A percentile compares a stretch with the other conserved stretches of the same genome.
Conservation (phyloP, 2,329 filamentous ascomycete species). For the Curvularia sp. region DNA sequence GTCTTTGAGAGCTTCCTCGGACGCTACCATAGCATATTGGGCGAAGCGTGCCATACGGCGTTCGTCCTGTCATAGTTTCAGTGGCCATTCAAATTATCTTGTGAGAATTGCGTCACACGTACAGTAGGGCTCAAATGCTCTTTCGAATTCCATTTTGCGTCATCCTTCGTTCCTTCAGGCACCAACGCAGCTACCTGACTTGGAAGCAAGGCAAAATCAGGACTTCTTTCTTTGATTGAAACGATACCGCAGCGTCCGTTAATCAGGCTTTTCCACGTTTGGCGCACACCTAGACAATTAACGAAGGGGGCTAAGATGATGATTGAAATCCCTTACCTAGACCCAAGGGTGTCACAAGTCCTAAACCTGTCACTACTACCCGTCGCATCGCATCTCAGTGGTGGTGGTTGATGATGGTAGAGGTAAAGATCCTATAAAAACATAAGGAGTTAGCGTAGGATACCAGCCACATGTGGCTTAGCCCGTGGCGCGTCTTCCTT, state of each 20-base stretch:
- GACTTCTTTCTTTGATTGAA: conserved; percentile 69
- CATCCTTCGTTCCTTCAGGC: conserved; percentile 60
- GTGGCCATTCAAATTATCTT: conserved; percentile 44
- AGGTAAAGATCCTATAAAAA: not conserved
- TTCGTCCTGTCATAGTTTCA: conserved; percentile 57
- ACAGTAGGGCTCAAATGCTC: conserved; percentile 55
- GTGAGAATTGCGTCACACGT: not conserved
- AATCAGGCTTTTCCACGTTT: conserved; percentile 81
- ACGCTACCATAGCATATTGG: conserved; percentile 87
- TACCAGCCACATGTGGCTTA: conserved; percentile 26
- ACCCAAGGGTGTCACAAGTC: conserved; percentile 70
- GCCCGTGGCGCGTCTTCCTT: not conserved
- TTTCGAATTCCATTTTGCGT: conserved; percentile 56
- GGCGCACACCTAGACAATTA: conserved; percentile 64
- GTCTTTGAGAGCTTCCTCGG: conserved; percentile 84
- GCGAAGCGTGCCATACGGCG: conserved; percentile 89
- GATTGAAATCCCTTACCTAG: conserved; percentile 60
- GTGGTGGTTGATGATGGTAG: conserved; percentile 27
- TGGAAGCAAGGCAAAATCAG: conserved; percentile 74
- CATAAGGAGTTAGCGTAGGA: conserved; percentile 8
- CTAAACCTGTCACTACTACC: conserved; percentile 59
- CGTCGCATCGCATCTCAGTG: conserved; percentile 56
- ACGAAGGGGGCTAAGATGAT: not conserved
- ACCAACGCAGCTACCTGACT: conserved; percentile 87
- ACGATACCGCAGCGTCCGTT: conserved; percentile 81